Conservation (phyloP, 192 early-diverging fungal genomes). For the Chytriomyces hyalinus region DNA sequence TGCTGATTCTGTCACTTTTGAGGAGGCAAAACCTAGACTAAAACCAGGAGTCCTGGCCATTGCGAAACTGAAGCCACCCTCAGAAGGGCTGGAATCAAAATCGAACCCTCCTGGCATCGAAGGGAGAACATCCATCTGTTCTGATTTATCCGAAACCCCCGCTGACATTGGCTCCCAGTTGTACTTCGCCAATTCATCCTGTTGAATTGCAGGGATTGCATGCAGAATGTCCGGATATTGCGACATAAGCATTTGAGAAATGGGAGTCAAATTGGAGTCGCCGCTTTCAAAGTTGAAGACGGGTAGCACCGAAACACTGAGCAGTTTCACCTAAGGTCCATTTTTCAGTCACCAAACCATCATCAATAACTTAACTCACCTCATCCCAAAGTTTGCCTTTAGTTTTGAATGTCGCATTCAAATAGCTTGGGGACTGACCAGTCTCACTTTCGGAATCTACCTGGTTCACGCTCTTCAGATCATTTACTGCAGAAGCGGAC, state of each 20-base stretch:
- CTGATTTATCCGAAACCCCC: not conserved
- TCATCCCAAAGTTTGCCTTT: not conserved
- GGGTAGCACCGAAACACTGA: not conserved
- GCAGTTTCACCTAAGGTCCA: not conserved
- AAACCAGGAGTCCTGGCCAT: not conserved
- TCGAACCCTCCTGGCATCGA: conserved; percentile 18
- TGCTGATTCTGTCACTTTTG: not conserved
- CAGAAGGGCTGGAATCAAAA: not conserved
- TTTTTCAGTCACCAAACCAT: not conserved
- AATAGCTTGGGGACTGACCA: not conserved
- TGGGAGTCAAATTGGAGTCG: not conserved
- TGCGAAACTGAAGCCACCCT: not conserved
- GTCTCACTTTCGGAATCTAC: not conserved
- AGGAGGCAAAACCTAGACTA: not conserved
- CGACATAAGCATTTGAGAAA: not conserved
- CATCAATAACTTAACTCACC: not conserved
- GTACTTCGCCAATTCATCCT: not conserved
- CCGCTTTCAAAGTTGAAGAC: not conserved
- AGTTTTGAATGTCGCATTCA: not conserved
- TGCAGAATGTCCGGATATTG: not conserved
- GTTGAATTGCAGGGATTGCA: not conserved
- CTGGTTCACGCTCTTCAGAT: not conserved
- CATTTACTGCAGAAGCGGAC: not conserved
- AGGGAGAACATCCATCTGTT: not conserved
- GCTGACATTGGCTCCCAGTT: not conserved